Evolutionary conservation across 257 asterid genomes (phyloP), one percentile per base, ranked within the genome.

Genomic region (Solanum dulcamara): DNA sequence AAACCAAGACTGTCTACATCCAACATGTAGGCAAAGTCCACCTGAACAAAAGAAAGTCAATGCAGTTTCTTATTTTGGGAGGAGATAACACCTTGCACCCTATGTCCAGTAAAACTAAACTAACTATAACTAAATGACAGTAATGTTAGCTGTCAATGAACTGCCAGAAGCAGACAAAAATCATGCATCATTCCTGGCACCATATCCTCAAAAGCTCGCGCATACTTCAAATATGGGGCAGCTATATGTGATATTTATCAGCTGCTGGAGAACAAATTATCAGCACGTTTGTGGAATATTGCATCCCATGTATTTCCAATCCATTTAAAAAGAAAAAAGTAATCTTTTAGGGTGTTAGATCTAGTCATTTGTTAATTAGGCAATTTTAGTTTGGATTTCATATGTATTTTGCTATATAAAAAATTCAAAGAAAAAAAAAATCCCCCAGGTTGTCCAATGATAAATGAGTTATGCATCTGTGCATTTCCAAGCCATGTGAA

Each of bases 1-100:
- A 96, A 89, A 71, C 98, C 99, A 85, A 96, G 93, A 85, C 98
- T 96, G 90, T 96, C 99, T 30, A 94, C 86, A 84, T 96, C 98
- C 91, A 95, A 62, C 90, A 96, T 96, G 90, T 93, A 64, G 0
- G 98, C 97, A 83, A 60, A 95, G 30, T 95, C 97, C 86, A 96
- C 97, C 99, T 96, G 93, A 64, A 85, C 71, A 85, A 87, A 53
- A 42, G 30, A 48, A 28, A 70, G 80, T 26, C 68, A n/a, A 18
- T 32, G 67, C 60, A n/a, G 66, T 59, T 32, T 74, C 80, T 30
- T 80, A 68, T 35, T 67, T 32, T 84, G 74, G 83, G 44, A 35
- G 46, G 66, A 68, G 75, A 33, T 30, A 84, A 18, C 35, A 35
- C 70, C 15, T 48, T 33, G 60, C 81, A 48, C 24, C 28, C 6